Percentiles rank a stretch among this genome's conserved stretches.
Evolutionary conservation across 2,329 filamentous ascomycete species (phyloP).

Genomic region (Penicillium sp.): DNA sequence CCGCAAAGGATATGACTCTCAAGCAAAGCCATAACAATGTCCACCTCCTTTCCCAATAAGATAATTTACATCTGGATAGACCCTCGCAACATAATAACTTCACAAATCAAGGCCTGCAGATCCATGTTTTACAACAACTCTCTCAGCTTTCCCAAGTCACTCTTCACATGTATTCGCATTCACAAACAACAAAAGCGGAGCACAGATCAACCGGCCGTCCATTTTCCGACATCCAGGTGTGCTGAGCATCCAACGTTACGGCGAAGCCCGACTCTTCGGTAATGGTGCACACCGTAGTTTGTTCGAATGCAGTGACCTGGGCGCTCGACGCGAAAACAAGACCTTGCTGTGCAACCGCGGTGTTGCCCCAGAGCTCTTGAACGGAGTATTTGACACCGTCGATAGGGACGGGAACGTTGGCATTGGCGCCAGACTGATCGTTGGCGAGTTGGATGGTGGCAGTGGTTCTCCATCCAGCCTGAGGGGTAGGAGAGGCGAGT

Average conservation of each 20-base stretch:
- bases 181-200: constrained; percentile 15
- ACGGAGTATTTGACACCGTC: constrained; percentile 23
- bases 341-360: constrained; percentile 18
- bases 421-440: constrained; percentile 26
- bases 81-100: background rate
- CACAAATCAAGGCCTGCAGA: background rate
- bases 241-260: constrained; percentile 12
- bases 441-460: constrained; percentile 29
- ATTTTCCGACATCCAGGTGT: constrained; percentile 15
- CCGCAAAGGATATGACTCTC: background rate
- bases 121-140: background rate
- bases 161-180: constrained; percentile 16
- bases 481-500: constrained; percentile 14
- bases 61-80: background rate
- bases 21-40: background rate
- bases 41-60: background rate
- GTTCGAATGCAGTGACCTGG: constrained; percentile 22
- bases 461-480: constrained; percentile 5
- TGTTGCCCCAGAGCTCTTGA: constrained; percentile 23
- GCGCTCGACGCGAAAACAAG: constrained; percentile 26
- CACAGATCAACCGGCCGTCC: constrained; percentile 15
- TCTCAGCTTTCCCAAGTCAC: background rate
- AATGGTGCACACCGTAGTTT: constrained; percentile 23
- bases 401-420: constrained; percentile 21
- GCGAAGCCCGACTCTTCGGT: constrained; percentile 11